A percentile compares a stretch with the other conserved stretches of the same genome.
phyloP scores from a whole-genome alignment of 169 alveolate species.

The Eimeria maxima region DNA sequence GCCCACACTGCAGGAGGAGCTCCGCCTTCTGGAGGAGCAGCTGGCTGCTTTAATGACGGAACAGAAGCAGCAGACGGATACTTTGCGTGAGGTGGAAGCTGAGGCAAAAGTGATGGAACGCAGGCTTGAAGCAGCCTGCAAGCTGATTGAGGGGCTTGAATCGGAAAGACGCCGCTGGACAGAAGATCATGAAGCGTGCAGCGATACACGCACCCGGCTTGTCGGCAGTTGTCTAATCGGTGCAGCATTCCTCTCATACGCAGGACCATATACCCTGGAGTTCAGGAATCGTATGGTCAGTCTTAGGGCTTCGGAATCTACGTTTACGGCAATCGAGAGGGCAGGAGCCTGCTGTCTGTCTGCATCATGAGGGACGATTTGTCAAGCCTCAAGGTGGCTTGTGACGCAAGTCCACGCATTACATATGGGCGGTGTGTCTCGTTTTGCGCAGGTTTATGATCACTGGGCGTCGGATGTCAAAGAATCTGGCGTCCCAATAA shows the following conservation, averaged over 20 bases:
- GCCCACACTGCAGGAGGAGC: constrained; percentile 87
- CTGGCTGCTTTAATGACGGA: constrained; percentile 91
- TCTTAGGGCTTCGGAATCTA: neutral
- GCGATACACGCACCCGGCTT: constrained; percentile 90
- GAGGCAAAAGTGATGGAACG: constrained; percentile 92
- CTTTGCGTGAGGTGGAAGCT: constrained; percentile 93
- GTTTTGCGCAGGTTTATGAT: constrained; percentile 85
- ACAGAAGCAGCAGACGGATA: constrained; percentile 92
- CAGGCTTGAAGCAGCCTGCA: constrained; percentile 94
- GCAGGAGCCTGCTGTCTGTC: neutral
- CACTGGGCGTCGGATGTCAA: constrained; percentile 92
- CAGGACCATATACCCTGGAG: constrained; percentile 96
- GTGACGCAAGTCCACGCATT: neutral
- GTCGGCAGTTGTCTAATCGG: constrained; percentile 95
- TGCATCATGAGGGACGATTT: neutral
- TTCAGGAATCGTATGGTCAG: constrained; percentile 94
- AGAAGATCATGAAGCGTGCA: constrained; percentile 89
- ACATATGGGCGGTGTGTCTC: neutral
- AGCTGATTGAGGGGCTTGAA: constrained; percentile 94
- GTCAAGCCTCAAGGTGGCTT: neutral
- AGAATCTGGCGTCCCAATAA: constrained; percentile 90
- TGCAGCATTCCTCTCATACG: constrained; percentile 95
- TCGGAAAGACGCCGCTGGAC: constrained; percentile 95
- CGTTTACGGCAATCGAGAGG: neutral
- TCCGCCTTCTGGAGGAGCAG: constrained; percentile 90